Evolutionary conservation across 176 grass and related monocot species (phyloP).

Genomic region (Canna indica): DNA sequence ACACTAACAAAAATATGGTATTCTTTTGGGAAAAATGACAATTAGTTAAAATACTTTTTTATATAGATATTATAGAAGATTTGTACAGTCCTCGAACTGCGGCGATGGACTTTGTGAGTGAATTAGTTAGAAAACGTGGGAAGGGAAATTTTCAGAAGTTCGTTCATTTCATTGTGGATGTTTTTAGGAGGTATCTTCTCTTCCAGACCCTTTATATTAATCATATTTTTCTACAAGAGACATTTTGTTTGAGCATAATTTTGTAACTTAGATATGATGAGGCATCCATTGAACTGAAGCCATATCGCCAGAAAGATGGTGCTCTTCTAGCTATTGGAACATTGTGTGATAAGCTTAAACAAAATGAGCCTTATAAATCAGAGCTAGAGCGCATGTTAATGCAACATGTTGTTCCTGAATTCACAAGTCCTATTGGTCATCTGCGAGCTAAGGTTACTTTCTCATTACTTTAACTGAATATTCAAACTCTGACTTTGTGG

Average conservation of each 20-base stretch:
- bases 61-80: slow-evolving; percentile 88
- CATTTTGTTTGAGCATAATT: slow-evolving; percentile 1
- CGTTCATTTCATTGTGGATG: slow-evolving; percentile 82
- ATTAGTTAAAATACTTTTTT: too few relatives aligned
- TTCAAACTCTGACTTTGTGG: not conserved
- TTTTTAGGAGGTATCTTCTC: slow-evolving; percentile 54
- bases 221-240: not conserved
- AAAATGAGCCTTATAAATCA: slow-evolving; percentile 70
- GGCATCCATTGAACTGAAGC: slow-evolving; percentile 46
- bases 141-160: slow-evolving; percentile 81
- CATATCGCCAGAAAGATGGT: slow-evolving; percentile 88
- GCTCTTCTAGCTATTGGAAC: slow-evolving; percentile 89
- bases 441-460: slow-evolving; percentile 66
- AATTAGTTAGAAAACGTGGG: slow-evolving; percentile 85
- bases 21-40: too few relatives aligned
- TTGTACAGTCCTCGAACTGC: slow-evolving; percentile 87
- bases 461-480: not conserved
- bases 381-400: slow-evolving; percentile 72
- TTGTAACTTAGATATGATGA: slow-evolving; percentile 46
- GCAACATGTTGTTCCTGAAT: slow-evolving; percentile 84
- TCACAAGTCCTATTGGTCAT: slow-evolving; percentile 50
- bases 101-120: slow-evolving; percentile 89
- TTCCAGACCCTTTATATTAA: not conserved
- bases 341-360: slow-evolving; percentile 84
- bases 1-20: not conserved